Evolutionary conservation across 176 grass and related monocot genomes (phyloP).

Genomic region (Ensete glaucum): DNA sequence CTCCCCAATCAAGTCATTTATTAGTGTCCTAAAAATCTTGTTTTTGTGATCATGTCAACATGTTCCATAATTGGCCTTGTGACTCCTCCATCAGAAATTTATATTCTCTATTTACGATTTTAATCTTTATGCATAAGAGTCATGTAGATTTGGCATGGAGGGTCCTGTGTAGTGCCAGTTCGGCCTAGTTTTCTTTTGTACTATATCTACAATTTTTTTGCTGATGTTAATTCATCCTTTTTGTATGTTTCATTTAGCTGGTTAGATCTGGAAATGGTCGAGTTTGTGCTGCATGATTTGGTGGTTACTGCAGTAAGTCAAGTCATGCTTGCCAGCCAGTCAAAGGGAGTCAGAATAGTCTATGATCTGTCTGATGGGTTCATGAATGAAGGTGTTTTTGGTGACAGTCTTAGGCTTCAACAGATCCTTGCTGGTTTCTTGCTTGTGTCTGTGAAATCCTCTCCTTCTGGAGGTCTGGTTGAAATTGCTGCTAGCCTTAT

Average conservation of each 20-base stretch:
- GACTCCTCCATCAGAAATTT: too few relatives aligned
- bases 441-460: slow-evolving; percentile 68
- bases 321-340: slow-evolving; percentile 57
- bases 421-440: slow-evolving; percentile 84
- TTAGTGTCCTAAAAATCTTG: too few relatives aligned
- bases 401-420: slow-evolving; percentile 69
- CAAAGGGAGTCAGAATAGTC: slow-evolving; percentile 65
- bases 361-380: slow-evolving; percentile 47
- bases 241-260: slow-evolving; percentile 39
- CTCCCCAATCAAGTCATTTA: not conserved
- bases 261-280: slow-evolving; percentile 85
- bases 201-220: too few relatives aligned
- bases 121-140: too few relatives aligned
- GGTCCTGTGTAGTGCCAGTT: too few relatives aligned
- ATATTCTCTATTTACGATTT: too few relatives aligned
- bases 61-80: too few relatives aligned
- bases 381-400: slow-evolving; percentile 61
- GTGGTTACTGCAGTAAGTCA: slow-evolving; percentile 77
- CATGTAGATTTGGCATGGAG: too few relatives aligned
- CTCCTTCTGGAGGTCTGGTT: slow-evolving; percentile 56
- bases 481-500: slow-evolving; percentile 48
- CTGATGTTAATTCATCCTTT: not conserved
- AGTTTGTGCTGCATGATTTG: slow-evolving; percentile 67
- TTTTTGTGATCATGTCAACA: too few relatives aligned
- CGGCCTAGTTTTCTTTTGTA: not conserved